Base-by-base conservation (phyloP, 257 asterid genomes). In the Solanum peruvianum region DNA sequence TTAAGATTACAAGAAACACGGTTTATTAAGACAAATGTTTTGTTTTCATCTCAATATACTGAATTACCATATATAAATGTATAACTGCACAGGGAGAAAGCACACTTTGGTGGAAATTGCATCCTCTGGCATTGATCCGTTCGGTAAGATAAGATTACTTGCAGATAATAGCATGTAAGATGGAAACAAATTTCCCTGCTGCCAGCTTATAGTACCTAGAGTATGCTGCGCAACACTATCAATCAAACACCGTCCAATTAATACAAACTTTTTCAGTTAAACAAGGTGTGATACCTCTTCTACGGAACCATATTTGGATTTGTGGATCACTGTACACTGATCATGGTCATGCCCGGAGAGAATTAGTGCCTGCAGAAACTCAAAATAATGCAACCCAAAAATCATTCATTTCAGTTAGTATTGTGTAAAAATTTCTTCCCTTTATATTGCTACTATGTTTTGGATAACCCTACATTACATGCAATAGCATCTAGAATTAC, bases 321-420 rank as follows among this genome's bases (percentile, higher is more conserved):
- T 86, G 90, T 95, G 99, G 81, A 90, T 90, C 66, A 95, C 93
- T 27, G 96, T 91, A 91, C 99, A 97, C 87, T 97, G 99, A 92
- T 97, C 99, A 62, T 96, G 99, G 90, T 97, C 99, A 88, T 96
- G 99, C 82, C 99, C 99, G 9, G 99, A 96, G 86, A 97, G 94
- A 86, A 97, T 87, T 21, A 97, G 89, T 85, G 91, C 94, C 99
- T 97, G 89, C 42, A 90, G 49, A 91, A 89, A 87, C 87, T 47
- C 84, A 11, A 87, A 84, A 88, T 77, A 90, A 88, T 16, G 70
- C 90, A 87, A 11, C 67, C 41, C 4, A 62, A 75, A 14, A 39
- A 84, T 6, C 9, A 56, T 66, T 15, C 41, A 41, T 64, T 21
- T 13, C 31, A 82, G 58, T 35, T 60, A 21, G 20, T 23, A n/a